These are phyloP conservation scores for Ophiostoma sp. DNA, from an alignment of 2,329 filamentous ascomycete genomes.

Conservation along the genomic window DNA sequence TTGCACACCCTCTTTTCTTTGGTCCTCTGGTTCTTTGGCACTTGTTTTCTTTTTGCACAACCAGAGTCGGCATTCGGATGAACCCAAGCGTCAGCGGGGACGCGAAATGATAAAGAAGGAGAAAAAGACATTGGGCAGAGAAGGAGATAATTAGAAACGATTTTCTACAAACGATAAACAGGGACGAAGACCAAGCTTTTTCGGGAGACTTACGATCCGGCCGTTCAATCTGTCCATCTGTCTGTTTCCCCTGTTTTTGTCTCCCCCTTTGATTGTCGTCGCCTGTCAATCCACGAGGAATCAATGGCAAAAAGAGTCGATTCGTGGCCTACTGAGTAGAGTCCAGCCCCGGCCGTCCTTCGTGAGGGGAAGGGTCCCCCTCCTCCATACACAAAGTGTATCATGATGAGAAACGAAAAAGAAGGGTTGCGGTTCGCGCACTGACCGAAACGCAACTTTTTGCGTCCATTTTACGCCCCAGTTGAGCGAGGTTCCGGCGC, in stretches of 20 bases:
- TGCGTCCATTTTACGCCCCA: neutral
- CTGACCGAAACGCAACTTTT: slow-evolving; percentile 6
- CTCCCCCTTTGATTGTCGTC: neutral
- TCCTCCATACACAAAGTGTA: slow-evolving; percentile 11
- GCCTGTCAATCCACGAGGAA: neutral
- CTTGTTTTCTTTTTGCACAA: neutral
- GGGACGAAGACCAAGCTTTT: neutral
- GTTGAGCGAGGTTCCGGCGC: neutral
- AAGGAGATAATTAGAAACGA: neutral
- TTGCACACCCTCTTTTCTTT: slow-evolving; percentile 3
- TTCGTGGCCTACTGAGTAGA: too few species aligned
- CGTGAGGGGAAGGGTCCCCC: neutral
- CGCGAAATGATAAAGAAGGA: neutral
- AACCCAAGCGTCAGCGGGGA: neutral
- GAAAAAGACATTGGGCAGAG: neutral
- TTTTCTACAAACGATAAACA: neutral
- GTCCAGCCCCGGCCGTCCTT: neutral
- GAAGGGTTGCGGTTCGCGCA: neutral
- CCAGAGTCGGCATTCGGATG: slow-evolving; percentile 14
- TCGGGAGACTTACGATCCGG: neutral
- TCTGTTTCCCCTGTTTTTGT: neutral
- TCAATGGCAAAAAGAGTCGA: too few species aligned
- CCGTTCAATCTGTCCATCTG: neutral
- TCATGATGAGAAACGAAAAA: neutral
- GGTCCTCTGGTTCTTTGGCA: too few species aligned